phyloP scores from a whole-genome alignment of 768 basidiomycete genomes.

The Pilatotrama ljubarskyi region DNA sequence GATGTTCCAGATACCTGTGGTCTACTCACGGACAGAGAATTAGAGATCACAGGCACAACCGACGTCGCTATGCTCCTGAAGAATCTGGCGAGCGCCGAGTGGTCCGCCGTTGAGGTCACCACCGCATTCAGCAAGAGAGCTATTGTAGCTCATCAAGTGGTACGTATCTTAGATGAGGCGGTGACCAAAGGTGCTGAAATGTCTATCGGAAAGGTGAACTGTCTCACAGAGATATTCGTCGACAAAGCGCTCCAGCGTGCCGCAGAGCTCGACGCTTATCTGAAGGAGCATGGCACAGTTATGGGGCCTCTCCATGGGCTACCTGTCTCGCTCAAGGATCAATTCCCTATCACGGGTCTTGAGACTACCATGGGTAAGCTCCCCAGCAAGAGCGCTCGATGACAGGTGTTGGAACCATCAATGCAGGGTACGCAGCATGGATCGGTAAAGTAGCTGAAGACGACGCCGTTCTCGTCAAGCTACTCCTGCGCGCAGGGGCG shows the following conservation, averaged over 20 bases:
- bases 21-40: slow-evolving; percentile 52
- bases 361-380: slow-evolving; percentile 53
- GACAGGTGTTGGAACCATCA: too few species aligned
- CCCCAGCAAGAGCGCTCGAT: too few species aligned
- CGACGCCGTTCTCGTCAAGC: slow-evolving; percentile 49
- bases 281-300: slow-evolving; percentile 35
- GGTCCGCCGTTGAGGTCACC: slow-evolving; percentile 55
- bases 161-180: slow-evolving; percentile 8
- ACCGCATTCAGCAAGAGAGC: slow-evolving; percentile 46
- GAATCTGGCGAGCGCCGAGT: slow-evolving; percentile 51
- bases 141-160: slow-evolving; percentile 45
- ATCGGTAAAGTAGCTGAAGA: slow-evolving; percentile 45
- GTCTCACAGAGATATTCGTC: slow-evolving; percentile 47
- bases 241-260: slow-evolving; percentile 44
- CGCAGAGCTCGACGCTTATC: slow-evolving; percentile 40
- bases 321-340: slow-evolving; percentile 22
- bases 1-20: slow-evolving; percentile 53
- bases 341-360: slow-evolving; percentile 54
- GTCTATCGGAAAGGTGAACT: slow-evolving; percentile 36
- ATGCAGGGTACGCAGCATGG: slow-evolving; percentile 51
- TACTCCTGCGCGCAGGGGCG: slow-evolving; percentile 50
- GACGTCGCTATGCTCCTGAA: slow-evolving; percentile 46
- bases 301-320: slow-evolving; percentile 22
- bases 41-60: slow-evolving; percentile 57
- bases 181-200: too few species aligned